Evolutionary conservation across 2,329 filamentous ascomycete genomes (phyloP), one percentile per base, ranked within the genome.

Genomic region (Pseudocercospora crystallina): DNA sequence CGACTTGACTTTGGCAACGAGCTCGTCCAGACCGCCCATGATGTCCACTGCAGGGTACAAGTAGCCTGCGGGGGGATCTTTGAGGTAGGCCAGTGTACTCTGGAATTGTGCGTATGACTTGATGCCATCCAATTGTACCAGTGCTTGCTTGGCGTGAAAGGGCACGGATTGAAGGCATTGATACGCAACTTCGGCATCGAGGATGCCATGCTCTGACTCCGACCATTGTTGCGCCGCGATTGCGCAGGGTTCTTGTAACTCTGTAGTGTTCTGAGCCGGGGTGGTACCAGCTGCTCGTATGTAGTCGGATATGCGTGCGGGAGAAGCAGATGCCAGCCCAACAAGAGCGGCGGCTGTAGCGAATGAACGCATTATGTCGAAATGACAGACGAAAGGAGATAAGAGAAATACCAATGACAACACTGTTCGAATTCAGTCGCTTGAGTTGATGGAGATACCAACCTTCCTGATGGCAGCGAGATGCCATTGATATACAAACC

Each of bases 41-140:
- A 75, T 49, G 48, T 75, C 72, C 8, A 73, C 62, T 0, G 68
- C 61, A 33, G 68, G 59, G 42, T 72, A 69, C 1, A 66, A 66
- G n/a, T 36, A 47, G 8, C 61, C 65, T 15, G 62, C 35, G 3
- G 69, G 70, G 2, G 71, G 70, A 20, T 67, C 62, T 26, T 70
- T 70, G 5, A 74, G 61, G 43, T 71, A 73, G 2, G 62, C 67
- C 8, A 73, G 54, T 13, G 69, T 70, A 8, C 67, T 70, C 38
- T 75, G 70, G 61, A 71, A 74, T 39, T 69, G 61, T 5, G 69
- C 15, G 29, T 44, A 44, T 29, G 37, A 36, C 20, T 44, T 45
- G 29, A 51, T 20, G 3, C 49, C 49, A 11, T 46, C 43, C 11
- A 51, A 17, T 32, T 51, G 49, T 10, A 37, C 4, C n/a, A 32